These are phyloP conservation scores for Ammopiptanthus mongolicus DNA, from an alignment of 306 rosid genomes.

Conservation along the genomic window DNA sequence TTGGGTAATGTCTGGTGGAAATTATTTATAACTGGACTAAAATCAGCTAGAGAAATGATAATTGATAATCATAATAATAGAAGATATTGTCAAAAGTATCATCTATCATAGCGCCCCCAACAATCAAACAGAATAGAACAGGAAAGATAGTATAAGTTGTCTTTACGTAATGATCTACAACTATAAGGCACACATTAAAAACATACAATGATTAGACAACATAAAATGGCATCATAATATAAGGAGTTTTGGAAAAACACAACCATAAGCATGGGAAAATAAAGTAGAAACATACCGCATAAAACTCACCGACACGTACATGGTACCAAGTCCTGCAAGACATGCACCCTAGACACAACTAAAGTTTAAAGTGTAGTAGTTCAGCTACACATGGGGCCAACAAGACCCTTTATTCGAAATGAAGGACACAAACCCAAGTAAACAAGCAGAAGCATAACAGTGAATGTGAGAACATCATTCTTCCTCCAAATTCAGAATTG, in stretches of 20 bases:
- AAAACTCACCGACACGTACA: neutral
- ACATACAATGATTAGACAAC: neutral
- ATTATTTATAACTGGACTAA: no score
- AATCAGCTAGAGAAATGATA: no score
- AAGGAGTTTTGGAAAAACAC: neutral
- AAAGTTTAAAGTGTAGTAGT: neutral
- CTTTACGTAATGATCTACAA: neutral
- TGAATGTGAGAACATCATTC: neutral
- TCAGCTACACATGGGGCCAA: conserved; percentile 3
- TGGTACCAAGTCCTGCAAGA: neutral
- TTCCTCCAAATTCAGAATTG: neutral
- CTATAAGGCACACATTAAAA: neutral
- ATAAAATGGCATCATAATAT: neutral
- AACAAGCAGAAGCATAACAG: neutral
- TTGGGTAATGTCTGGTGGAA: no score
- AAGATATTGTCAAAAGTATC: no score
- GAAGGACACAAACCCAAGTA: neutral
- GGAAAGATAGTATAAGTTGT: neutral
- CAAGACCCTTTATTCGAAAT: conserved; percentile 27
- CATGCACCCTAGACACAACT: neutral
- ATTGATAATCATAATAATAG: no score
- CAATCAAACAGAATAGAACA: no score
- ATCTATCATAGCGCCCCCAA: no score
- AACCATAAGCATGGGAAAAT: neutral
- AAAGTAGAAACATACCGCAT: neutral